Conservation (phyloP, 2,329 filamentous ascomycete species). For the Ceratocystis cubensis region DNA sequence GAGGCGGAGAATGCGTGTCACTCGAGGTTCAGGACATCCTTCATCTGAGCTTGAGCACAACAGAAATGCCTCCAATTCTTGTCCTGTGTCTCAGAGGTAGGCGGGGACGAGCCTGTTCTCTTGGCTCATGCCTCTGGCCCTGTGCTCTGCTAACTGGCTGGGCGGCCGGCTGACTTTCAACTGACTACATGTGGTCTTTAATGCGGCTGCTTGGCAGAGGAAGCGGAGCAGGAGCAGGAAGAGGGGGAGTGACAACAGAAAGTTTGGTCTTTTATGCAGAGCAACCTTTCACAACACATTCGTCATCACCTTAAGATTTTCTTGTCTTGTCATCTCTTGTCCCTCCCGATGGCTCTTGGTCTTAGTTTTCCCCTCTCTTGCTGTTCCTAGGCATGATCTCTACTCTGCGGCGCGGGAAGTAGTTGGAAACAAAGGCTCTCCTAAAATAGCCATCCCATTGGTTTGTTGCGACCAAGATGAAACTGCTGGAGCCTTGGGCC, state of each 20-base stretch:
- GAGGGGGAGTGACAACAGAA: not conserved
- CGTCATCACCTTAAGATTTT: not conserved
- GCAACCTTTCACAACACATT: not conserved
- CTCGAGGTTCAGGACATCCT: not conserved
- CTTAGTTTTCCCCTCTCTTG: not conserved
- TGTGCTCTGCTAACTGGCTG: not conserved
- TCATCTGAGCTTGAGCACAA: slow-evolving; percentile 3
- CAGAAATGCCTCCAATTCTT: not conserved
- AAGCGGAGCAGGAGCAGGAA: not conserved
- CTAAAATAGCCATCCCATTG: slow-evolving; percentile 1
- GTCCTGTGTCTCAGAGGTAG: not conserved
- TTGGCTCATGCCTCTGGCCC: not conserved
- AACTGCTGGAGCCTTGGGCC: not conserved
- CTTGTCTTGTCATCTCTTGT: not conserved
- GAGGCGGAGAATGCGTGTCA: not conserved
- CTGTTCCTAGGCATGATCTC: not conserved
- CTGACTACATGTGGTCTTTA: not conserved
- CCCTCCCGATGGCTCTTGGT: not conserved
- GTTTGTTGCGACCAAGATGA: slow-evolving; percentile 10
- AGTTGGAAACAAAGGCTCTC: not conserved
- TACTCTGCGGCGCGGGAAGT: not conserved
- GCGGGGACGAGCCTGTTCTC: not conserved
- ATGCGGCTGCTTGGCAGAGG: not conserved
- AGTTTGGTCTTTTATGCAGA: not conserved
- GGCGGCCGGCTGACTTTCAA: not conserved